Percentiles rank a stretch among this genome's conserved stretches.
Evolutionary conservation across 768 basidiomycete species (phyloP).

Genomic region (Gloeostereum incarnatum): DNA sequence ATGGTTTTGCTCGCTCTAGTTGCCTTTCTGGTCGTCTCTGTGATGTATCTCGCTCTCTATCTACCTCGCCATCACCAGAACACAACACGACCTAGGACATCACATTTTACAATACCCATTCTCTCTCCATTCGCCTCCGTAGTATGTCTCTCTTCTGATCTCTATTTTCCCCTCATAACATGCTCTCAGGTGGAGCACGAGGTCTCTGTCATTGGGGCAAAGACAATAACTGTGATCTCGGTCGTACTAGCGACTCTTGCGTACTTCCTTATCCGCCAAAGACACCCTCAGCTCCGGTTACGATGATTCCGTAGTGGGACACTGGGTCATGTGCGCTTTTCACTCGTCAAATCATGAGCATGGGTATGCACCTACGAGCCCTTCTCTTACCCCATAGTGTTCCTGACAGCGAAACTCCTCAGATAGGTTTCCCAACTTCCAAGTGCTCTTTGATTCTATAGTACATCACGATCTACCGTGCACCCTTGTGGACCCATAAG

Average conservation of each 20-base stretch:
- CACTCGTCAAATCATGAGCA: too few species aligned
- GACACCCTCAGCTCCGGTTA: too few species aligned
- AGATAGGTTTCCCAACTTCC: too few species aligned
- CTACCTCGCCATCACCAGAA: constrained; percentile 24
- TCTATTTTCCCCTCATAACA: background rate
- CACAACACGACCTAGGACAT: constrained; percentile 21
- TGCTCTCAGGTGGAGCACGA: constrained; percentile 60
- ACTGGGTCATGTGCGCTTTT: too few species aligned
- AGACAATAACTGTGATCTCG: constrained; percentile 28
- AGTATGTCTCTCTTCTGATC: constrained; percentile 26
- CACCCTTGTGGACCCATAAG: too few species aligned
- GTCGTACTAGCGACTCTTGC: constrained; percentile 28
- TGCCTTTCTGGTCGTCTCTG: constrained; percentile 21
- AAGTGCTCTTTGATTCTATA: too few species aligned
- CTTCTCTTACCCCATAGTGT: too few species aligned
- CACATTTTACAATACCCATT: constrained; percentile 72
- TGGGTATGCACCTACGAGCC: too few species aligned
- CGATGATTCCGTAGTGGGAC: too few species aligned
- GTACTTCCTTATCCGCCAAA: constrained; percentile 35
- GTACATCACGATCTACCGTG: too few species aligned
- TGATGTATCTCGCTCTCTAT: constrained; percentile 25
- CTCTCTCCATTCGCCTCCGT: constrained; percentile 75
- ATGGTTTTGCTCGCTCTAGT: constrained; percentile 12
- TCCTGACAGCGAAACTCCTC: too few species aligned
- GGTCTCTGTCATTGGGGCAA: constrained; percentile 50